Evolutionary conservation across 306 rosid genomes (phyloP), one percentile per base, ranked within the genome.

Genomic region (Prosopis cineraria): DNA sequence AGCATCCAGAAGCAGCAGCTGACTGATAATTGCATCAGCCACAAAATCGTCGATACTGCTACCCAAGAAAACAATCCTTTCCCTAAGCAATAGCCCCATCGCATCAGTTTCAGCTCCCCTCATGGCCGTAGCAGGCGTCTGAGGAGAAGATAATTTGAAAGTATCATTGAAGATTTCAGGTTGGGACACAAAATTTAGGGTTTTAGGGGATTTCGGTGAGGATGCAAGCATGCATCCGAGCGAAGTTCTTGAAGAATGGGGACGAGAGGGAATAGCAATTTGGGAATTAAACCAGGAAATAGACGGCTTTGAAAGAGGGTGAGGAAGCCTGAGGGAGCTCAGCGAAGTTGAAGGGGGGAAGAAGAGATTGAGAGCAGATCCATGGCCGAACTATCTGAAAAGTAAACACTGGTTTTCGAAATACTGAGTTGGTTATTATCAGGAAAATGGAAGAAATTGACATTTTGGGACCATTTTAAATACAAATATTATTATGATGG

Each of bases 41-140:
- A 95, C 93, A 52, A 95, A 88, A 65, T 95, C 99, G 70, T 95
- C 98, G 25, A 95, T 88, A 73, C 68, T 64, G 74, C 74, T 88
- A 1, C 99, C 99, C 78, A 95, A 83, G 82, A 95, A 95, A 30
- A 95, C 98, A 59, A 95, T 93, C 83, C 99, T 93, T 84, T 95
- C 99, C 84, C 89, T 87, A 59, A 95, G 84, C 86, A 95, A 79
- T 24, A 95, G 70, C 7, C 98, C 98, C 99, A 95, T 87, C 44
- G 89, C 87, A 74, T 95, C 99, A 14, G 82, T 78, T 71, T 95
- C 94, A 4, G 91, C 90, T 37, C 91, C 97, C 75, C 90, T 85
- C 80, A 53, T 83, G 63, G 93, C 93, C 34, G 89, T 80, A 7
- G 55, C 81, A 10, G 93, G 96, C 69, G 89, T 60, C 85, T 93